These are phyloP conservation scores for Primulina eburnea DNA, from an alignment of 257 asterid genomes.

Conservation along the genomic window DNA sequence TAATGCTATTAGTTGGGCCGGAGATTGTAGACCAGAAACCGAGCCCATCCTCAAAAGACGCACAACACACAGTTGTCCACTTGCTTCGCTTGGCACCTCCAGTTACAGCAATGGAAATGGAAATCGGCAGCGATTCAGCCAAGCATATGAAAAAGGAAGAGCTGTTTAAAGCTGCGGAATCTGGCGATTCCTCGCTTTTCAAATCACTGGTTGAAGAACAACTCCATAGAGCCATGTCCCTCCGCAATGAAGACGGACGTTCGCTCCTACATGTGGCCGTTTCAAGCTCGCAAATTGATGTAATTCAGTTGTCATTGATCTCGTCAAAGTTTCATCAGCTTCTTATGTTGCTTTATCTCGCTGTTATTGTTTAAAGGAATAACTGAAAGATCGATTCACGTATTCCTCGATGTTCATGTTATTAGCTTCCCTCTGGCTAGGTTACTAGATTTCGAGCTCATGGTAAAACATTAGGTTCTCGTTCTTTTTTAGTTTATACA, in stretches of 20 bases:
- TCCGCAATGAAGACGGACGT: constrained; percentile 86
- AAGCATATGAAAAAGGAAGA: constrained; percentile 38
- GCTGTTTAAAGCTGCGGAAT: constrained; percentile 70
- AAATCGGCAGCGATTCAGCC: constrained; percentile 24
- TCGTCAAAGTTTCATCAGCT: no score
- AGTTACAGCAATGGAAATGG: no score
- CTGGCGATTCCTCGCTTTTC: constrained; percentile 62
- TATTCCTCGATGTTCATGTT: background rate
- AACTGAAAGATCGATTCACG: background rate
- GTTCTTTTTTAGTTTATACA: no score
- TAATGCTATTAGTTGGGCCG: no score
- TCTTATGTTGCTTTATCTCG: background rate
- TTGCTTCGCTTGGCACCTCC: no score
- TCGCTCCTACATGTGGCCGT: constrained; percentile 93
- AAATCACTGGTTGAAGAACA: constrained; percentile 56
- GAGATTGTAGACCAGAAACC: no score
- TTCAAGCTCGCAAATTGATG: constrained; percentile 62
- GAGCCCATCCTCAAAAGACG: no score
- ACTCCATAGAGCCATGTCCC: constrained; percentile 50
- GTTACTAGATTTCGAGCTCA: background rate
- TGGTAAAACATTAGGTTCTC: background rate
- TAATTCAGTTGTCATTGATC: background rate
- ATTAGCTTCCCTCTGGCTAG: background rate
- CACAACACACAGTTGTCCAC: no score
- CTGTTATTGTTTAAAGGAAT: background rate